phyloP scores from a whole-genome alignment of 768 basidiomycete species.

The Serpula lacrymans region DNA sequence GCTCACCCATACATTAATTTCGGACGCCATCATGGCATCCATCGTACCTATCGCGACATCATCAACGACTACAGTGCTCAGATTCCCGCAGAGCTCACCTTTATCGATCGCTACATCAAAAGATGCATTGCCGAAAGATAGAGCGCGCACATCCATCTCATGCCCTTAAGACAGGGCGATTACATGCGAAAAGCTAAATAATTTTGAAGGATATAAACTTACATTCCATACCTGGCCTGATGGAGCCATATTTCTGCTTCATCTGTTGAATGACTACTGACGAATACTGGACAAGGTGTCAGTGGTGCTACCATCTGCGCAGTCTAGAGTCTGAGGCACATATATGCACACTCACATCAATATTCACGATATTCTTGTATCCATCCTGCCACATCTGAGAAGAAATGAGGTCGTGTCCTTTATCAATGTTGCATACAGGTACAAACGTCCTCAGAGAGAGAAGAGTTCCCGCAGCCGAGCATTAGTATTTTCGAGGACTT shows the following conservation, averaged over 20 bases:
- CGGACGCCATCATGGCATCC: slow-evolving; percentile 87
- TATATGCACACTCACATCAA: slow-evolving; percentile 52
- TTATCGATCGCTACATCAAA: slow-evolving; percentile 88
- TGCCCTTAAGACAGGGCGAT: slow-evolving; percentile 49
- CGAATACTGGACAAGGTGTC: slow-evolving; percentile 56
- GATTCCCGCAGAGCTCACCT: slow-evolving; percentile 34
- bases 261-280: slow-evolving; percentile 72
- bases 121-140: slow-evolving; percentile 44
- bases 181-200: not conserved
- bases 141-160: slow-evolving; percentile 77
- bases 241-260: slow-evolving; percentile 46
- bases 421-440: not conserved
- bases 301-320: not conserved
- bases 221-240: slow-evolving; percentile 73
- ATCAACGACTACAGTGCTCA: not conserved
- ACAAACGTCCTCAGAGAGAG: slow-evolving; percentile 69
- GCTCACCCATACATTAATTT: slow-evolving; percentile 78
- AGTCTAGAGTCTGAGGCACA: not conserved
- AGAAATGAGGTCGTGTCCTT: slow-evolving; percentile 7
- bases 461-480: slow-evolving; percentile 85
- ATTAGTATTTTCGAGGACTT: slow-evolving; percentile 64
- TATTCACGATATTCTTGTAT: slow-evolving; percentile 75
- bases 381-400: slow-evolving; percentile 86
- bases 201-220: slow-evolving; percentile 12
- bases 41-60: slow-evolving; percentile 55